Evolutionary conservation across 441 rosid species (phyloP), one percentile per base, ranked within the genome.

Genomic region (Aleurites moluccanus): DNA sequence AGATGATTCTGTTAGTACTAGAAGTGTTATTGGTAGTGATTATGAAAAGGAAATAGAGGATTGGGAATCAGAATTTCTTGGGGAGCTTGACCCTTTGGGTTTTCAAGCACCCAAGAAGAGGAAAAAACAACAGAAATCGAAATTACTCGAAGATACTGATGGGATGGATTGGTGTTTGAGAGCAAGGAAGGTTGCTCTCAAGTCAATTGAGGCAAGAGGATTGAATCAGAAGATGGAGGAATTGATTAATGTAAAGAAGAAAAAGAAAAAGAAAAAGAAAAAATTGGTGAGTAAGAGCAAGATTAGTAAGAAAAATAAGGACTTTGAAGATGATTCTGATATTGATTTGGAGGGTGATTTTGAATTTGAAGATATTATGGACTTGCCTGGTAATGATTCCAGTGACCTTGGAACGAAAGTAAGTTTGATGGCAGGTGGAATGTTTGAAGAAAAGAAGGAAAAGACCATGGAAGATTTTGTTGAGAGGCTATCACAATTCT

Each of bases 141-240:
- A 73, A 74, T 75, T 85, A 70, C 86, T 88, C 21, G 83, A 83
- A 0, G 94, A 85, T 62, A 83, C 83, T 27, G 91, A 87, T 75
- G 90, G 89, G 65, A 95, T 93, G 98, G 98, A 91, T 77, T 95
- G 99, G 98, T 95, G 97, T 83, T 83, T 86, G 44, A 88, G 90
- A 81, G 93, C 98, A 11, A 88, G 94, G 80, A 90, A 85, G 78
- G 69, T 85, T 69, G 98, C 98, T 20, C 88, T 95, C 52, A 85
- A 85, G 69, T 83, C 91, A 3, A 89, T 95, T 83, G 95, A 92
- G 80, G 83, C 89, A 0, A 86, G 97, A 78, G 97, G 96, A 3
- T 83, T 93, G 79, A 67, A 87, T 75, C 68, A 71, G 23, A 76
- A 72, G 33, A 80, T 88, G 87, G 95, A 84, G 60, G 84, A 86